These are phyloP conservation scores for Yamadazyma triangularis DNA, from an alignment of 1,139 yeast species.

Conservation along the genomic window DNA sequence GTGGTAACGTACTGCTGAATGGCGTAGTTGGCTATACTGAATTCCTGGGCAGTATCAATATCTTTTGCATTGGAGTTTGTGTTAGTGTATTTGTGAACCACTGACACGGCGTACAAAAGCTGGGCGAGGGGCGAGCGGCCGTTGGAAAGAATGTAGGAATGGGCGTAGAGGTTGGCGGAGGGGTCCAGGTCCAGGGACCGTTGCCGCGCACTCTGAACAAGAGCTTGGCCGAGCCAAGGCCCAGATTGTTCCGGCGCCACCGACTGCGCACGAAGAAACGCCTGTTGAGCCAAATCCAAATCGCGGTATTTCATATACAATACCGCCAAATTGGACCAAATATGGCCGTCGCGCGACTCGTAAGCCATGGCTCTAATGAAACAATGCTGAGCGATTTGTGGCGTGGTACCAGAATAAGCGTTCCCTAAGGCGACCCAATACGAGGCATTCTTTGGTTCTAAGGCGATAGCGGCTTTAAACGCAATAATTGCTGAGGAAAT, in stretches of 20 bases:
- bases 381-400: constrained; percentile 85
- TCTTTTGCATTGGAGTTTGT: constrained; percentile 44
- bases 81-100: constrained; percentile 38
- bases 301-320: constrained; percentile 71
- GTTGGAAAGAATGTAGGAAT: constrained; percentile 71
- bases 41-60: constrained; percentile 57
- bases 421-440: constrained; percentile 86
- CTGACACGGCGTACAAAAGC: constrained; percentile 62
- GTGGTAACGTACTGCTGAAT: constrained; percentile 67
- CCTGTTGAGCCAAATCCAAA: constrained; percentile 64
- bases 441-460: constrained; percentile 64
- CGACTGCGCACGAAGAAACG: constrained; percentile 73
- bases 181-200: constrained; percentile 40
- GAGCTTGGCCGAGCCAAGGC: constrained; percentile 90
- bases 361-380: constrained; percentile 76
- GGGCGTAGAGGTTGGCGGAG: constrained; percentile 63
- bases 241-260: constrained; percentile 70
- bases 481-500: constrained; percentile 51
- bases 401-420: constrained; percentile 53
- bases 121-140: constrained; percentile 73
- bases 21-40: constrained; percentile 66
- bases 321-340: constrained; percentile 83
- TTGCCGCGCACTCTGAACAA: constrained; percentile 59
- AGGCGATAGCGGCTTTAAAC: constrained; percentile 63
- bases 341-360: constrained; percentile 60